phyloP scores from a whole-genome alignment of 768 basidiomycete genomes.

The Rhizopogon vesiculosus region DNA sequence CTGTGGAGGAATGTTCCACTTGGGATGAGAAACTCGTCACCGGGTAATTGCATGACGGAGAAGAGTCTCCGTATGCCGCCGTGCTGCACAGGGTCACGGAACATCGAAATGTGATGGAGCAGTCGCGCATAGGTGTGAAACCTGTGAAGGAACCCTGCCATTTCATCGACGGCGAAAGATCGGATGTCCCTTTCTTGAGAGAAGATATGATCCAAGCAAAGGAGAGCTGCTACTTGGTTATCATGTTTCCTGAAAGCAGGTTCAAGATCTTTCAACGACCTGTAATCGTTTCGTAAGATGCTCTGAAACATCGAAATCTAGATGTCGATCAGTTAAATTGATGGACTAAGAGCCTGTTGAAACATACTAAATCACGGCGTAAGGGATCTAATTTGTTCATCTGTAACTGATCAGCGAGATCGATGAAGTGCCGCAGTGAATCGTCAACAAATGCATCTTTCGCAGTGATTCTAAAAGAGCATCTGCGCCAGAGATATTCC shows the following conservation, averaged over 20 bases:
- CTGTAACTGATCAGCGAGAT: constrained; percentile 14
- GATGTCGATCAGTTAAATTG: constrained; percentile 9
- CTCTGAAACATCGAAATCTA: constrained; percentile 31
- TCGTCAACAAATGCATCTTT: constrained; percentile 1
- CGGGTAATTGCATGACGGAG: constrained; percentile 22
- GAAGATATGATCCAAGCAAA: constrained; percentile 43
- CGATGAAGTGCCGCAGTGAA: constrained; percentile 18
- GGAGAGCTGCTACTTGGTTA: constrained; percentile 30
- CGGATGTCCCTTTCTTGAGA: constrained; percentile 19
- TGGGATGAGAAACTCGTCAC: constrained; percentile 13
- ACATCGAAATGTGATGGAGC: constrained; percentile 23
- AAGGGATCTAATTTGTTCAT: constrained; percentile 2
- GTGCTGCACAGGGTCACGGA: constrained; percentile 23
- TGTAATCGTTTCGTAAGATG: constrained; percentile 22
- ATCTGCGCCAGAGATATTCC: constrained; percentile 39
- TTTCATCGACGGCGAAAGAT: constrained; percentile 16
- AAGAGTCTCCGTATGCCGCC: constrained; percentile 29
- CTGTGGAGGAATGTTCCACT: background rate
- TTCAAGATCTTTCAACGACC: constrained; percentile 27
- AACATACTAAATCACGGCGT: constrained; percentile 10
- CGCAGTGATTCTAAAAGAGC: constrained; percentile 34
- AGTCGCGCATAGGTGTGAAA: constrained; percentile 33
- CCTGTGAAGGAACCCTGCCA: constrained; percentile 24
- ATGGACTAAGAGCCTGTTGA: constrained; percentile 3
- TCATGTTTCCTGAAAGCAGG: constrained; percentile 21